Percentiles rank a stretch among this genome's conserved stretches.
phyloP scores from a whole-genome alignment of 2,329 filamentous ascomycete genomes.

The Knufia petricola region DNA sequence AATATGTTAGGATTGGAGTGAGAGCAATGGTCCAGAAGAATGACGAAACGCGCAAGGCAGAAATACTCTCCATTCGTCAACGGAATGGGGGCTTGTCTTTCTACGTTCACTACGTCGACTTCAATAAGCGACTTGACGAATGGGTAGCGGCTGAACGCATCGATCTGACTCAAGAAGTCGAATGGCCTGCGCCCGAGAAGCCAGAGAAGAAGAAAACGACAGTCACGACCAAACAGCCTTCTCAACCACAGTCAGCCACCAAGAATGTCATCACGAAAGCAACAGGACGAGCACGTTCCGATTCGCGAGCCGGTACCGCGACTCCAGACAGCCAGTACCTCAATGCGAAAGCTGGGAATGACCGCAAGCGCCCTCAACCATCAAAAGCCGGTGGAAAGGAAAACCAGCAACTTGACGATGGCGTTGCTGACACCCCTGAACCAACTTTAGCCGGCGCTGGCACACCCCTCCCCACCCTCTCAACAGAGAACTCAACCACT shows the following conservation, averaged over 20 bases:
- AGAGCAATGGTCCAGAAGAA: conserved; percentile 65
- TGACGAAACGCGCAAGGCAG: conserved; percentile 78
- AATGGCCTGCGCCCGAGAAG: conserved; percentile 91
- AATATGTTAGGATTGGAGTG: conserved; percentile 58
- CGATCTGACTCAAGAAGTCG: conserved; percentile 80
- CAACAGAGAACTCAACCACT: conserved; percentile 17
- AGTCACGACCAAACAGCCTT: conserved; percentile 40
- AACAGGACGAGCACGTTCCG: conserved; percentile 34
- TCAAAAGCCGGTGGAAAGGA: conserved; percentile 53
- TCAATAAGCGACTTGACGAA: conserved; percentile 84
- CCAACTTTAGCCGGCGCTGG: conserved; percentile 26
- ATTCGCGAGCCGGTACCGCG: conserved; percentile 46
- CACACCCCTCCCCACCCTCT: conserved; percentile 29
- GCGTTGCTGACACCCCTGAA: conserved; percentile 24
- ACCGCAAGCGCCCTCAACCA: conserved; percentile 38
- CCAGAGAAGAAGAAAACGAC: conserved; percentile 74
- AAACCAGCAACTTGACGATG: conserved; percentile 40
- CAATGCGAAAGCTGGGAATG: conserved; percentile 38
- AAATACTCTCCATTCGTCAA: conserved; percentile 89
- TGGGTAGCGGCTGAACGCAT: conserved; percentile 80
- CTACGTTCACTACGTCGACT: conserved; percentile 96
- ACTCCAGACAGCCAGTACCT: conserved; percentile 42
- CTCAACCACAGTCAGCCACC: conserved; percentile 42
- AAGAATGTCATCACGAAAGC: conserved; percentile 49
- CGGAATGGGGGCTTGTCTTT: conserved; percentile 81